A percentile compares a stretch with the other conserved stretches of the same genome.
Conservation (phyloP, 1,284 basidiomycete genomes). For the Marasmius tenuissimus region DNA sequence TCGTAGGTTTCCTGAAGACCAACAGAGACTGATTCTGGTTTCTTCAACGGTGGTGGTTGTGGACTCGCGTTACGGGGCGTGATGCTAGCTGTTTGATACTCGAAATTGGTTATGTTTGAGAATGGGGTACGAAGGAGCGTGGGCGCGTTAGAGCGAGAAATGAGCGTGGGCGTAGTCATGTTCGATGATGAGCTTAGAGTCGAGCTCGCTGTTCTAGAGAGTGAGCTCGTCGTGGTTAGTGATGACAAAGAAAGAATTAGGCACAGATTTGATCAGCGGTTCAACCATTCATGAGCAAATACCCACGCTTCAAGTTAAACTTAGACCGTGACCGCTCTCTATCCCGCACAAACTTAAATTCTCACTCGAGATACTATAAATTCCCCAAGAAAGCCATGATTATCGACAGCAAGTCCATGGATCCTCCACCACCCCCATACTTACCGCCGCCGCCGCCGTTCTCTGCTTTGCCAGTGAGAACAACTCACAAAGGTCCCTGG, state of each 20-base stretch:
- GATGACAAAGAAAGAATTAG: not conserved
- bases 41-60: not conserved
- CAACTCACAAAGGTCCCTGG: not conserved
- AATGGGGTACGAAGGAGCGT: not conserved
- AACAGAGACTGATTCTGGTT: not conserved
- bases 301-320: not conserved
- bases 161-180: not conserved
- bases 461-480: constrained; percentile 1
- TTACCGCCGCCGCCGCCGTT: constrained; percentile 15
- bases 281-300: not conserved
- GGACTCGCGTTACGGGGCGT: too few relatives aligned
- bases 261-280: not conserved
- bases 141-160: not conserved
- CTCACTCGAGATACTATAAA: not conserved
- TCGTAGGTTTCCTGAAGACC: not conserved
- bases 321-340: not conserved
- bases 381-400: constrained; percentile 4
- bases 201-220: not conserved
- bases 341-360: not conserved
- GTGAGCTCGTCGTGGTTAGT: not conserved
- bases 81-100: too few relatives aligned
- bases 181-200: not conserved
- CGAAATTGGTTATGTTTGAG: not conserved
- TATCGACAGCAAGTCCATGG: constrained; percentile 14
- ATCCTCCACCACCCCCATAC: constrained; percentile 18